A percentile compares a stretch with the other conserved stretches of the same genome.
Evolutionary conservation across 441 rosid genomes (phyloP).

Genomic region (Viola pubescens): DNA sequence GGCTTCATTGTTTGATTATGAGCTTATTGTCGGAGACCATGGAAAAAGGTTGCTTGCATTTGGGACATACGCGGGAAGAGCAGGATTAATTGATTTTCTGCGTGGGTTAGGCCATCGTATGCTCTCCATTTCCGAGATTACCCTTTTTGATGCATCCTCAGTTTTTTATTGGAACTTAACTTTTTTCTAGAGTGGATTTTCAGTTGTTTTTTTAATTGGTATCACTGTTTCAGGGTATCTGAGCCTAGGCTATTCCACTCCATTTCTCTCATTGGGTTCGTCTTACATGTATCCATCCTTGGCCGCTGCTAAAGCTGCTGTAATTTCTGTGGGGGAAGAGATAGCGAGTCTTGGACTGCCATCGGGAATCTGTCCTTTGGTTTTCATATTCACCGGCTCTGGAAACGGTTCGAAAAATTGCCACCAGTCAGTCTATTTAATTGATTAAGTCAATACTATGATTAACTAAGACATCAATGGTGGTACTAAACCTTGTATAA

Average conservation of each 20-base stretch:
- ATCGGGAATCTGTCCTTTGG: conserved; percentile 78
- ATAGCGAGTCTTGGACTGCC: conserved; percentile 73
- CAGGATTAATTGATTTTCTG: conserved; percentile 80
- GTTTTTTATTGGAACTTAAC: no score
- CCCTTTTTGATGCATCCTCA: background rate
- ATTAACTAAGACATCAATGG: background rate
- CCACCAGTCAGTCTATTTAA: background rate
- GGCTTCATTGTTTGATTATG: conserved; percentile 78
- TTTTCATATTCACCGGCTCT: conserved; percentile 79
- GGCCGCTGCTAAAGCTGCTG: conserved; percentile 90
- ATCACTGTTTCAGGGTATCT: conserved; percentile 55
- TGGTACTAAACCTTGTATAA: background rate
- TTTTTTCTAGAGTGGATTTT: conserved; percentile 7
- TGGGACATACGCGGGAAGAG: conserved; percentile 94
- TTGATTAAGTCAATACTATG: background rate
- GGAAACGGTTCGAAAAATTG: conserved; percentile 56
- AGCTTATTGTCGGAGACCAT: conserved; percentile 71
- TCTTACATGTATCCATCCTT: conserved; percentile 82
- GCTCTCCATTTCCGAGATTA: conserved; percentile 17
- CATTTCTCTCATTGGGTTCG: conserved; percentile 76
- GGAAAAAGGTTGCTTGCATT: conserved; percentile 76
- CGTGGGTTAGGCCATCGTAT: conserved; percentile 74
- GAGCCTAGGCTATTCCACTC: conserved; percentile 79
- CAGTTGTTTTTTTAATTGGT: background rate
- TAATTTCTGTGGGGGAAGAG: conserved; percentile 83